These are phyloP conservation scores for Venturiaceae sp. DNA, from an alignment of 2,329 filamentous ascomycete species.

Conservation along the genomic window DNA sequence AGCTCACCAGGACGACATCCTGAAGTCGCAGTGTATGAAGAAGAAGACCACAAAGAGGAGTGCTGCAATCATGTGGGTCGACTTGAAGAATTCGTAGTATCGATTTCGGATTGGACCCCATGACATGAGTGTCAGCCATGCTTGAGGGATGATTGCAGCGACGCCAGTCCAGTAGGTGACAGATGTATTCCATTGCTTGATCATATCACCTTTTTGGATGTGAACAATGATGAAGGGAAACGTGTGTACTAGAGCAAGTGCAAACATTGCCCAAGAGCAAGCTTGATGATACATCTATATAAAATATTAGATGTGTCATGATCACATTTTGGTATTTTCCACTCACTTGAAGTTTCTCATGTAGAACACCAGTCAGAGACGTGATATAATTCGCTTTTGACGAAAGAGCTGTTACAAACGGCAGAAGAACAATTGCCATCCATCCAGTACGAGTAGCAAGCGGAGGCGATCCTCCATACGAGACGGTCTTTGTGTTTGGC, in stretches of 20 bases:
- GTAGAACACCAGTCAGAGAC: too few relatives aligned
- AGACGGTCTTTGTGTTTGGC: too few relatives aligned
- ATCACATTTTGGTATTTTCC: too few relatives aligned
- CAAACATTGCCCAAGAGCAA: constrained; percentile 50
- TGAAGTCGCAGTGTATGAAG: constrained; percentile 50
- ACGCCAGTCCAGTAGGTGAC: constrained; percentile 48
- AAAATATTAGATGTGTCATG: too few relatives aligned
- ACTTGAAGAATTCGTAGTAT: constrained; percentile 54
- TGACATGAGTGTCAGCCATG: constrained; percentile 47
- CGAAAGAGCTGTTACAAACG: too few relatives aligned
- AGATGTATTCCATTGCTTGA: constrained; percentile 32
- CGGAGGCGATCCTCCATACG: too few relatives aligned
- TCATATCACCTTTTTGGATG: constrained; percentile 38
- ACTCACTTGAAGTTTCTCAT: too few relatives aligned
- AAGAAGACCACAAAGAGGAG: constrained; percentile 48
- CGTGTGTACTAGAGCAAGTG: constrained; percentile 47
- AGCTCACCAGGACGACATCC: constrained; percentile 41
- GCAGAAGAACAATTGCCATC: too few relatives aligned
- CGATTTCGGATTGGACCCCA: constrained; percentile 39
- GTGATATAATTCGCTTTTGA: too few relatives aligned
- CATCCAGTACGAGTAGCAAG: too few relatives aligned
- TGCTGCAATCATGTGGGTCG: constrained; percentile 42
- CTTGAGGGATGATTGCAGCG: constrained; percentile 42
- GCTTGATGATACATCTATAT: too few relatives aligned
- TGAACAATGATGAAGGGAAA: constrained; percentile 50